These are phyloP conservation scores for Ascoidea rubescens DNA, from an alignment of 805 yeast genomes.

Conservation along the genomic window DNA sequence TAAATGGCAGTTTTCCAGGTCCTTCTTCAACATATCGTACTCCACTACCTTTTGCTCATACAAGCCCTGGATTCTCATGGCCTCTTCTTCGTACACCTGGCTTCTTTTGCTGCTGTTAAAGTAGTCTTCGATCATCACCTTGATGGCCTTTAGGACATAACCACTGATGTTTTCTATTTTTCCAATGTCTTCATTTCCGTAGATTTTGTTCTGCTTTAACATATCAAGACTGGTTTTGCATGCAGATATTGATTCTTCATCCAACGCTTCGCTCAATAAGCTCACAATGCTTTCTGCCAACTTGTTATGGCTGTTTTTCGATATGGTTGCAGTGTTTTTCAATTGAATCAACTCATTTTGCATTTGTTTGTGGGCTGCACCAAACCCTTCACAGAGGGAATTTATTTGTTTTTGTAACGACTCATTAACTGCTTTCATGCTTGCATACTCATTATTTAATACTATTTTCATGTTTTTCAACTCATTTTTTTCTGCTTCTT, in stretches of 20 bases:
- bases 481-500: not conserved
- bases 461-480: not conserved
- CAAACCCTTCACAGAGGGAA: not conserved
- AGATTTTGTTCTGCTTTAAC: not conserved
- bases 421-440: not conserved
- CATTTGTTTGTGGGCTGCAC: not conserved
- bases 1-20: not conserved
- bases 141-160: not conserved
- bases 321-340: not conserved
- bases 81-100: not conserved
- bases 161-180: not conserved
- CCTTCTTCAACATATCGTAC: not conserved
- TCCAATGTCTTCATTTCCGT: not conserved
- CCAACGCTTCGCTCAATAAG: not conserved
- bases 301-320: not conserved
- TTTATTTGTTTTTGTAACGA: not conserved
- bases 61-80: not conserved
- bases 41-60: not conserved
- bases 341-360: not conserved
- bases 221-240: not conserved
- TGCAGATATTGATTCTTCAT: not conserved
- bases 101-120: not conserved
- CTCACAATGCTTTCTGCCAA: not conserved
- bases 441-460: not conserved
- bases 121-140: not conserved